A percentile compares a stretch with the other conserved stretches of the same genome.
Evolutionary conservation across 2,329 filamentous ascomycete genomes (phyloP).

Genomic region (Aspergillus pseudoglaucus): DNA sequence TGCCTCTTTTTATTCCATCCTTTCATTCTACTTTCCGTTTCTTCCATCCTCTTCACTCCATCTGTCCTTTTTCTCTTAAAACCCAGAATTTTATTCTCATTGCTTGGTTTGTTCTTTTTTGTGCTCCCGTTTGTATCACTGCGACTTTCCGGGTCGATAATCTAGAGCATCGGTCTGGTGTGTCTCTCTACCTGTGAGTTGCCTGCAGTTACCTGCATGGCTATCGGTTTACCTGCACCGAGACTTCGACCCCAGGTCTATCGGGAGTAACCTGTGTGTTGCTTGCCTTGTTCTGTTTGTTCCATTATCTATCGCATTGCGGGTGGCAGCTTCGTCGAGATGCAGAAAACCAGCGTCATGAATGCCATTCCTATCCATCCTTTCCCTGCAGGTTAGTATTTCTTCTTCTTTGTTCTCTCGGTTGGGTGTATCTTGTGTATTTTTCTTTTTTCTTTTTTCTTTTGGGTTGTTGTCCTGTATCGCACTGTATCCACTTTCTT

Average conservation of each 20-base stretch:
- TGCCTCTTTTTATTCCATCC: background rate
- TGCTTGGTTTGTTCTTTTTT: background rate
- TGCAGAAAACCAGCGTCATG: background rate
- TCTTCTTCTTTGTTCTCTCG: background rate
- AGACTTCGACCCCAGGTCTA: constrained; percentile 1
- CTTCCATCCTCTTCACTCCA: background rate
- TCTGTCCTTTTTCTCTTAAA: background rate
- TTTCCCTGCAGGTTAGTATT: constrained; percentile 22
- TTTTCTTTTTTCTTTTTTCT: too few relatives aligned
- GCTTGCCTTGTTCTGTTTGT: background rate
- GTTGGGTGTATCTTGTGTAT: background rate
- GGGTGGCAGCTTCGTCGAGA: background rate
- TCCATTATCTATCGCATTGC: background rate
- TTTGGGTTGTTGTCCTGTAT: too few relatives aligned
- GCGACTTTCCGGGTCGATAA: background rate
- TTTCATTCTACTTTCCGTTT: background rate
- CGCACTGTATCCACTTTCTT: background rate
- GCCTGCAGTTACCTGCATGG: background rate
- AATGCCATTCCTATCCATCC: constrained; percentile 10
- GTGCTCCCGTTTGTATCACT: background rate
- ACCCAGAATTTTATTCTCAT: background rate
- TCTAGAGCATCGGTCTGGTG: background rate
- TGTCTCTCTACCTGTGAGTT: background rate
- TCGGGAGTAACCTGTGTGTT: constrained; percentile 11
- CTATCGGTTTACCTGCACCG: background rate